Conservation (phyloP, 1,284 basidiomycete genomes). For the Ustilago sp. region DNA sequence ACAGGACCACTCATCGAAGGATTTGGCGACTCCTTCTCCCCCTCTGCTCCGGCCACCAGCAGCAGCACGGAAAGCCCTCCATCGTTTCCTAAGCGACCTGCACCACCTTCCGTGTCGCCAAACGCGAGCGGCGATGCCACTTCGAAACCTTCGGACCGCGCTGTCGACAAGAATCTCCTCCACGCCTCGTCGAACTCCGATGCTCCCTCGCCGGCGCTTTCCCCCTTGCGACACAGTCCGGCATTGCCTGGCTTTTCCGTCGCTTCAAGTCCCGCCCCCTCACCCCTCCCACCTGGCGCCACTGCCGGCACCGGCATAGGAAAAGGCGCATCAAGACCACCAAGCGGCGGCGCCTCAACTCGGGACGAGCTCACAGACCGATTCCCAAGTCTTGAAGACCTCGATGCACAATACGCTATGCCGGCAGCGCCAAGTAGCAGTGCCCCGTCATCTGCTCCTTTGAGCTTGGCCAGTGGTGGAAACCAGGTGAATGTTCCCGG, state of each 20-base stretch:
- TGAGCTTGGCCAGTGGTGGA: conserved; percentile 6
- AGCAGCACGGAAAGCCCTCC: conserved; percentile 16
- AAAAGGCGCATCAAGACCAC: conserved; percentile 8
- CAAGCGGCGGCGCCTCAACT: conserved; percentile 7
- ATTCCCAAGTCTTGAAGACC: conserved; percentile 58
- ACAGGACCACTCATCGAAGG: conserved; percentile 39
- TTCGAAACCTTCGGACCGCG: conserved; percentile 1
- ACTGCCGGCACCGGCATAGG: not conserved
- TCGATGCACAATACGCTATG: conserved; percentile 48
- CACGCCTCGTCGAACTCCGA: conserved; percentile 29
- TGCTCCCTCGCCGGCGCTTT: conserved; percentile 33
- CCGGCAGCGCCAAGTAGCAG: conserved; percentile 10
- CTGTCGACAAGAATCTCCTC: conserved; percentile 36
- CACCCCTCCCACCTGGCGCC: conserved; percentile 22
- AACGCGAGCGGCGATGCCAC: conserved; percentile 17
- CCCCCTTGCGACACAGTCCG: conserved; percentile 51
- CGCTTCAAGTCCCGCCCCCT: conserved; percentile 30
- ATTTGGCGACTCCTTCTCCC: conserved; percentile 40
- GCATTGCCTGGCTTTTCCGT: conserved; percentile 55
- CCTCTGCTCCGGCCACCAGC: not conserved
- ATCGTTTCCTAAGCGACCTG: conserved; percentile 28
- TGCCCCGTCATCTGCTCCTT: conserved; percentile 14
- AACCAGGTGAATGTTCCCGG: conserved; percentile 32
- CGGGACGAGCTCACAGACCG: conserved; percentile 47
- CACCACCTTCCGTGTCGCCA: conserved; percentile 18